Evolutionary conservation across 169 alveolate species (phyloP).

Genomic region (Plasmodium cynomolgi): DNA sequence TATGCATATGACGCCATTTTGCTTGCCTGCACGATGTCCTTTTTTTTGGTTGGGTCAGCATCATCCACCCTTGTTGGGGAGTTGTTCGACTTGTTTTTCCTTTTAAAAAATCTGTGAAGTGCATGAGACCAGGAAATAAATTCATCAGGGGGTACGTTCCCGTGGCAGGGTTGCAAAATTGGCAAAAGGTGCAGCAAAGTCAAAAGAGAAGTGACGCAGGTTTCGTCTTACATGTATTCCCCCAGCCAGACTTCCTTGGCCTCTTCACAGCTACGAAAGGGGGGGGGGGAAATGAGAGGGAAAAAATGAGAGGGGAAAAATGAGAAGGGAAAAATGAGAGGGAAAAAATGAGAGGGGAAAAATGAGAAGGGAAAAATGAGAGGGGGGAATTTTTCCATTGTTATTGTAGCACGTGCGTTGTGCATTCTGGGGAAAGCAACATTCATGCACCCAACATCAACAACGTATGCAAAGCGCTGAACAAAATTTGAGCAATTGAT

Average conservation of each 20-base stretch:
- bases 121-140: not conserved
- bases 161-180: not conserved
- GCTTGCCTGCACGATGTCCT: conserved; percentile 34
- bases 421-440: not conserved
- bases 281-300: not conserved
- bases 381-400: not conserved
- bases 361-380: too few species aligned
- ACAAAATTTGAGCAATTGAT: not conserved
- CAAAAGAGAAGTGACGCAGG: not conserved
- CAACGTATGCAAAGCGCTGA: not conserved
- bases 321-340: too few species aligned
- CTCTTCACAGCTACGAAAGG: conserved; percentile 49
- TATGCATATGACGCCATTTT: not conserved
- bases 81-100: conserved; percentile 20
- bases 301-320: not conserved
- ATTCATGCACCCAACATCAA: not conserved
- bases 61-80: not conserved
- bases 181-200: not conserved
- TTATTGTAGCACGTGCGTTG: not conserved
- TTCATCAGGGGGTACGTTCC: not conserved
- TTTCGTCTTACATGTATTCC: conserved; percentile 27
- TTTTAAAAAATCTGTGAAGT: conserved; percentile 40
- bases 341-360: too few species aligned
- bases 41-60: conserved; percentile 20
- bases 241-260: conserved; percentile 61